Evolutionary conservation across 2,329 filamentous ascomycete genomes (phyloP).

Genomic region (Teratosphaeria zuluensis): DNA sequence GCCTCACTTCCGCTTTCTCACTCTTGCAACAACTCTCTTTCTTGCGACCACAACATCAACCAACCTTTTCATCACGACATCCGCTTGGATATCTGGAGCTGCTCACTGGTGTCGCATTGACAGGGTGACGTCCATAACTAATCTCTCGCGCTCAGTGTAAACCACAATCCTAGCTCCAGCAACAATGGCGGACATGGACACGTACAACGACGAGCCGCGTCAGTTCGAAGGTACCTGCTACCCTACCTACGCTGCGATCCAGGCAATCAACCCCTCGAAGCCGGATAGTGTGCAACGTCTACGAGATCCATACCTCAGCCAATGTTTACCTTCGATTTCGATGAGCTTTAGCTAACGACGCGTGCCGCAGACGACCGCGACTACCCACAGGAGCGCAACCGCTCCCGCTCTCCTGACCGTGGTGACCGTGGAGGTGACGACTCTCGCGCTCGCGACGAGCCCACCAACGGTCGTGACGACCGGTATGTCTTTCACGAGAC

Average conservation of each 20-base stretch:
- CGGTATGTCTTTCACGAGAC: conserved; percentile 32
- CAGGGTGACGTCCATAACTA: neutral
- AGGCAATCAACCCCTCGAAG: neutral
- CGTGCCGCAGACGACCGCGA: conserved; percentile 45
- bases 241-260: conserved; percentile 1
- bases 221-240: conserved; percentile 53
- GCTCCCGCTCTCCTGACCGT: conserved; percentile 53
- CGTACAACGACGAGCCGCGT: conserved; percentile 55
- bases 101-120: neutral
- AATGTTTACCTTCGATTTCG: neutral
- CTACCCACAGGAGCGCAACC: conserved; percentile 51
- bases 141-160: neutral
- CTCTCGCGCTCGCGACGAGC: conserved; percentile 54
- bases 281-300: neutral
- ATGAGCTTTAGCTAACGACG: conserved; percentile 1
- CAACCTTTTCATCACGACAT: neutral
- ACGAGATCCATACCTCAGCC: neutral
- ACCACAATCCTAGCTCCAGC: neutral
- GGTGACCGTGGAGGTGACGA: conserved; percentile 30
- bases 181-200: conserved; percentile 44
- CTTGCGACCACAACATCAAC: neutral
- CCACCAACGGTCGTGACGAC: conserved; percentile 46
- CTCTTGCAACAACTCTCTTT: neutral
- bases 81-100: neutral
- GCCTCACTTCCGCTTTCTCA: neutral